A percentile compares a stretch with the other conserved stretches of the same genome.
Evolutionary conservation across 176 grass and related monocot genomes (phyloP).

Genomic region (Alopecurus myosuroides): DNA sequence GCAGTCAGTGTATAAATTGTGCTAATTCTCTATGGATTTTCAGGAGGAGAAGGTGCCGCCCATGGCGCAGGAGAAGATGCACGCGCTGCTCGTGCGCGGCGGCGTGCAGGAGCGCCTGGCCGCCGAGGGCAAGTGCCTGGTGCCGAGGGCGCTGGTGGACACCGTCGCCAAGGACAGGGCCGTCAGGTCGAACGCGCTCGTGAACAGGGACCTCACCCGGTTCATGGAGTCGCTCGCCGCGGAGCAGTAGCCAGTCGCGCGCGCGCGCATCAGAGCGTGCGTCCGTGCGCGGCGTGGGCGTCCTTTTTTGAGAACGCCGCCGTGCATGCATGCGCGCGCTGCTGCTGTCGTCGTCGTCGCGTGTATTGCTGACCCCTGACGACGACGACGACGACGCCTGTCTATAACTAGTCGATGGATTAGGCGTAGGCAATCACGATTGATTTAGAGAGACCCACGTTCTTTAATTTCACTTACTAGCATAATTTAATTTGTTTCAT

Average conservation of each 20-base stretch:
- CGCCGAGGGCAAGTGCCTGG: slow-evolving; percentile 60
- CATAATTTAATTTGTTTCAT: not conserved
- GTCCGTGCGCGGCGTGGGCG: not conserved
- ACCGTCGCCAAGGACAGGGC: slow-evolving; percentile 32
- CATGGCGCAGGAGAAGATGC: slow-evolving; percentile 36
- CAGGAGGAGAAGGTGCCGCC: slow-evolving; percentile 28
- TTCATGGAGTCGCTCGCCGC: slow-evolving; percentile 37
- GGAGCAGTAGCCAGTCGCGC: not conserved
- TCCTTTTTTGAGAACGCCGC: slow-evolving; percentile 25
- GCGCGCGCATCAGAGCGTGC: not conserved
- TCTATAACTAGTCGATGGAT: slow-evolving; percentile 21
- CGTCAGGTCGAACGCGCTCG: slow-evolving; percentile 41
- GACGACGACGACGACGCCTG: slow-evolving; percentile 2
- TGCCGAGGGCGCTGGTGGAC: slow-evolving; percentile 38
- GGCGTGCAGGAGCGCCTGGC: slow-evolving; percentile 51
- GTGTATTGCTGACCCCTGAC: slow-evolving; percentile 24
- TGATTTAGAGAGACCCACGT: not conserved
- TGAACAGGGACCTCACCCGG: slow-evolving; percentile 45
- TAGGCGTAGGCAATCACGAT: slow-evolving; percentile 1
- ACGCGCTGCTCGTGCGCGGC: slow-evolving; percentile 28
- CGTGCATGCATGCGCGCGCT: not conserved
- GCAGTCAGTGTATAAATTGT: not conserved
- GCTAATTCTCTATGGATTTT: not conserved
- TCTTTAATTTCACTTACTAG: not conserved
- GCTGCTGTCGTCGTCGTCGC: slow-evolving; percentile 14